Percentiles rank a stretch among this genome's conserved stretches.
Conservation (phyloP, 148 eudicot genomes). For the Camellia sinensis region DNA sequence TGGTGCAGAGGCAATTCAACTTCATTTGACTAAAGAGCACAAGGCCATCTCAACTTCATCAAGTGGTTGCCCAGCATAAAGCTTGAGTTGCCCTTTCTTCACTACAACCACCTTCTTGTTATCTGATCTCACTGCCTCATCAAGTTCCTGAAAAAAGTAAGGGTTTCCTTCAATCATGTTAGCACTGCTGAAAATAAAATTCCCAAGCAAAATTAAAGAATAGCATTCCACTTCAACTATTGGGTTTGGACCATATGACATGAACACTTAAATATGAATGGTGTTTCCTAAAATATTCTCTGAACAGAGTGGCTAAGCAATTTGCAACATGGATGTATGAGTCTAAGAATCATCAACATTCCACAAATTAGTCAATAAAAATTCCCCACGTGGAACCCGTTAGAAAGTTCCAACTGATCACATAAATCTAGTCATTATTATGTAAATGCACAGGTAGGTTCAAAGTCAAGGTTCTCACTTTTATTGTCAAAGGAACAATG, state of each 20-base stretch:
- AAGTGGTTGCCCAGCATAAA: conserved; percentile 87
- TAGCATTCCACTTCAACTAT: not conserved
- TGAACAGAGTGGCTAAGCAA: not conserved
- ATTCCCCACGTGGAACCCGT: not conserved
- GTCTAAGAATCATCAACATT: not conserved
- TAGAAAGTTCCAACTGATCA: not conserved
- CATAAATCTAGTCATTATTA: not conserved
- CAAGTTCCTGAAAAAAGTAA: conserved; percentile 50
- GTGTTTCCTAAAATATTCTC: not conserved
- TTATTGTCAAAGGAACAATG: conserved; percentile 52
- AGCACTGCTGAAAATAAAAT: not conserved
- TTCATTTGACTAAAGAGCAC: conserved; percentile 42
- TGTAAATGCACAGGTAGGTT: conserved; percentile 4
- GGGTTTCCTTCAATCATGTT: not conserved
- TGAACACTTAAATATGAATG: not conserved
- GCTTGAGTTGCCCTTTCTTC: conserved; percentile 69
- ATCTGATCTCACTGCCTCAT: conserved; percentile 38
- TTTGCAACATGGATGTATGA: not conserved
- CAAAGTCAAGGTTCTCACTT: conserved; percentile 38
- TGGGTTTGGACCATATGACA: not conserved
- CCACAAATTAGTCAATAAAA: not conserved
- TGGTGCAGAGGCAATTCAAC: conserved; percentile 1
- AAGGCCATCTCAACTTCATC: conserved; percentile 66
- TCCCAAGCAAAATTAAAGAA: not conserved
- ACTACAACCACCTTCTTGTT: conserved; percentile 57